Evolutionary conservation across 495 filamentous ascomycete species (phyloP).

Genomic region (Penicillium angulare): DNA sequence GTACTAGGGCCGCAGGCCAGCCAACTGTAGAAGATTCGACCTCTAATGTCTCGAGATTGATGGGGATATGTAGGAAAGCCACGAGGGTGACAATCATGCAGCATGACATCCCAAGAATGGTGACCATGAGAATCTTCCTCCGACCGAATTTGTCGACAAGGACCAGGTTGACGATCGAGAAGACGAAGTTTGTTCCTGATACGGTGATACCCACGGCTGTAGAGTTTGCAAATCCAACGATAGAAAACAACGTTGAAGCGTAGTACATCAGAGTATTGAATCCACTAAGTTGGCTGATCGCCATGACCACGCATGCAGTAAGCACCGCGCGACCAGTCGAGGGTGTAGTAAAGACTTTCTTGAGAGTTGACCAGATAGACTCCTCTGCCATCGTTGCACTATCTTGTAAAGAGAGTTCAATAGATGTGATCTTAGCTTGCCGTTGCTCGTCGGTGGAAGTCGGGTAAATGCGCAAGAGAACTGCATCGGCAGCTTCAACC

Average conservation of each 20-base stretch:
- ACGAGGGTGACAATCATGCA: conserved; percentile 43
- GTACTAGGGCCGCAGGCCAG: conserved; percentile 39
- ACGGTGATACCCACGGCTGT: conserved; percentile 49
- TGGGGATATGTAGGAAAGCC: conserved; percentile 49
- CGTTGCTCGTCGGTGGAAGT: conserved; percentile 35
- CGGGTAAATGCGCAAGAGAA: conserved; percentile 38
- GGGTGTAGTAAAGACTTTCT: conserved; percentile 37
- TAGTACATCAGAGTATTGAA: conserved; percentile 53
- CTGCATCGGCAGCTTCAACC: conserved; percentile 31
- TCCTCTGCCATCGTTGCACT: too few relatives aligned
- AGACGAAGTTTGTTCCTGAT: conserved; percentile 52
- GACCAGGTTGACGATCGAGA: conserved; percentile 47
- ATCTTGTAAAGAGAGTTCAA: conserved; percentile 35
- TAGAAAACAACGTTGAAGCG: conserved; percentile 48
- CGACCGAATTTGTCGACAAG: conserved; percentile 50
- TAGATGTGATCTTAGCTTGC: conserved; percentile 34
- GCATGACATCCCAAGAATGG: conserved; percentile 45
- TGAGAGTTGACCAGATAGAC: conserved; percentile 33
- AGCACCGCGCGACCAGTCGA: conserved; percentile 48
- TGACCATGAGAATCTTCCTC: conserved; percentile 43
- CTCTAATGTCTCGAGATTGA: conserved; percentile 35
- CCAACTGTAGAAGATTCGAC: conserved; percentile 25
- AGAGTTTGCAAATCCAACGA: conserved; percentile 51
- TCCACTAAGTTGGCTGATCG: conserved; percentile 42
- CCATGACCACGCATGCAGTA: conserved; percentile 44